Conservation (phyloP, 352 stramenopile genomes). For the Saprolegnia parasitica region DNA sequence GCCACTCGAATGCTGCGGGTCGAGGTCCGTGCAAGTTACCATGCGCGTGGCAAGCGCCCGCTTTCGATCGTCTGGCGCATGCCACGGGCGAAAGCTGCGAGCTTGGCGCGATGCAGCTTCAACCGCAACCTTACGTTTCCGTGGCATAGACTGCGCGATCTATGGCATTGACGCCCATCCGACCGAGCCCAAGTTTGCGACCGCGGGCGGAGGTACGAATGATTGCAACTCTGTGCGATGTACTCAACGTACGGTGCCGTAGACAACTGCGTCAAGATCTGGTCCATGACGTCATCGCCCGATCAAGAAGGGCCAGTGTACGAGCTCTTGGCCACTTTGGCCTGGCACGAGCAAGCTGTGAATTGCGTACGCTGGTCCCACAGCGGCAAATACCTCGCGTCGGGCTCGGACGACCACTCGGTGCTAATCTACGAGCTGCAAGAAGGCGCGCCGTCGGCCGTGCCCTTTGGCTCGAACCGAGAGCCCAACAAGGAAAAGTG, state of each 20-base stretch:
- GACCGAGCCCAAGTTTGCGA: slow-evolving; percentile 64
- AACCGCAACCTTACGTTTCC: neutral
- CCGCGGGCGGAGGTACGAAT: slow-evolving; percentile 55
- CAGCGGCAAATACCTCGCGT: slow-evolving; percentile 71
- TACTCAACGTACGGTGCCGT: neutral
- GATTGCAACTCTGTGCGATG: neutral
- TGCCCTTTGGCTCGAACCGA: slow-evolving; percentile 75
- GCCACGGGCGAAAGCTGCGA: no score
- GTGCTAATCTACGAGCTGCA: slow-evolving; percentile 82
- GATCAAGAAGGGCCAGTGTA: slow-evolving; percentile 33
- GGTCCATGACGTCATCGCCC: slow-evolving; percentile 43
- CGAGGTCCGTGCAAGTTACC: slow-evolving; percentile 34
- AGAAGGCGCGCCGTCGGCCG: slow-evolving; percentile 46
- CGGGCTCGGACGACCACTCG: slow-evolving; percentile 77
- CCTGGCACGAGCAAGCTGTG: slow-evolving; percentile 78
- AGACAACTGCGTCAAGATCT: slow-evolving; percentile 83
- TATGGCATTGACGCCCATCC: slow-evolving; percentile 82
- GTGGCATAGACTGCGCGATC: slow-evolving; percentile 56
- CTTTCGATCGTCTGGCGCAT: neutral
- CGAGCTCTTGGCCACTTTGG: slow-evolving; percentile 73
- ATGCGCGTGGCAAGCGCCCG: neutral
- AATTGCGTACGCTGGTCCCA: slow-evolving; percentile 82
- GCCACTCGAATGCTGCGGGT: slow-evolving; percentile 64
- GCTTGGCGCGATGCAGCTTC: neutral
- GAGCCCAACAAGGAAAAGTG: slow-evolving; percentile 82